Percentiles rank a stretch among this genome's conserved stretches.
These are phyloP conservation scores for Solanum habrochaites DNA, from an alignment of 257 asterid genomes.

Conservation along the genomic window DNA sequence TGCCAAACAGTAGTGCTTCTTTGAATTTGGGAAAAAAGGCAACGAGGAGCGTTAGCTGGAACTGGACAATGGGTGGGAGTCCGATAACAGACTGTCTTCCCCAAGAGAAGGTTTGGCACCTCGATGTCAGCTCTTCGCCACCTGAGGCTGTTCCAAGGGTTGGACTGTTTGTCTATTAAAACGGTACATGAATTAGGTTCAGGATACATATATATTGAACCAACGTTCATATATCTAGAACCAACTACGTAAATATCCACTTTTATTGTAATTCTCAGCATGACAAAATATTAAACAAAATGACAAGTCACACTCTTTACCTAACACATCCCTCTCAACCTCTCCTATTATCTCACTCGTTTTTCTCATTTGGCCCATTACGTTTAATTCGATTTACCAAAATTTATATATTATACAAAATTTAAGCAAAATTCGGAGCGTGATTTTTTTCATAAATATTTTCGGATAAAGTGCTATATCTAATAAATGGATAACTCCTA, in stretches of 20 bases:
- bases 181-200: no score
- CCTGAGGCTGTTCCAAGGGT: no score
- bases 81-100: no score
- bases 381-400: no score
- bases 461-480: background rate
- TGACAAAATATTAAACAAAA: background rate
- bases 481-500: background rate
- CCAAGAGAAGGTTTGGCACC: no score
- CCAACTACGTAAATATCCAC: background rate
- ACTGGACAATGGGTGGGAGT: no score
- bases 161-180: no score
- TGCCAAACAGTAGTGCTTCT: background rate
- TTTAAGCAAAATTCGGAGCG: no score
- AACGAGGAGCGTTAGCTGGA: no score
- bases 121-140: no score
- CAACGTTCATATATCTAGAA: background rate
- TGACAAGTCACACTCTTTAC: background rate
- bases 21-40: background rate
- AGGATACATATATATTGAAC: background rate
- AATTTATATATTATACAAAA: no score
- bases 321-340: background rate
- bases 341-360: background rate
- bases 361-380: background rate
- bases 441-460: background rate
- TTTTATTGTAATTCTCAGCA: background rate